phyloP scores from a whole-genome alignment of 176 grass and related monocot species.

The Juncus inflexus region DNA sequence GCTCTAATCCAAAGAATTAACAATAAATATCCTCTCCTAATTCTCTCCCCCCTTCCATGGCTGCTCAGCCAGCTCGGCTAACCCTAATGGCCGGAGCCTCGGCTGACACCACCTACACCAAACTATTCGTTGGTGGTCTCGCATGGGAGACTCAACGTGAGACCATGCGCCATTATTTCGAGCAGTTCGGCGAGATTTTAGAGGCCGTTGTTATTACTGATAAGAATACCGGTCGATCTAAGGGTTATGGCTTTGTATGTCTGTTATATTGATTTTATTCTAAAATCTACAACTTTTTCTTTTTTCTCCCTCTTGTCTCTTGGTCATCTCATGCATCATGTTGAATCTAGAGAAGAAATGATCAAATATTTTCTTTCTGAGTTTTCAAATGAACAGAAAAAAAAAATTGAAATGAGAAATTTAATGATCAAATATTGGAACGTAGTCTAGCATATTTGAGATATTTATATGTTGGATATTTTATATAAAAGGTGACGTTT shows the following conservation, averaged over 20 bases:
- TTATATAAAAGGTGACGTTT: slow-evolving; percentile 42
- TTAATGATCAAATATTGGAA: neutral
- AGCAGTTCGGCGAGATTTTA: slow-evolving; percentile 50
- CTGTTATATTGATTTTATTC: neutral
- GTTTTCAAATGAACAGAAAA: neutral
- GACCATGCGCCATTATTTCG: slow-evolving; percentile 42
- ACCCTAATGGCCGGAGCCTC: slow-evolving; percentile 23
- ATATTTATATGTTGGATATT: slow-evolving; percentile 1
- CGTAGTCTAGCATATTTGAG: neutral
- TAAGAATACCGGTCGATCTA: slow-evolving; percentile 59
- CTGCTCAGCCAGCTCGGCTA: slow-evolving; percentile 5
- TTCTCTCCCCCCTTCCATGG: slow-evolving; percentile 9
- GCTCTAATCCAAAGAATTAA: slow-evolving; percentile 9
- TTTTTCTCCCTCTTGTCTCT: slow-evolving; percentile 1
- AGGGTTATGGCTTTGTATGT: slow-evolving; percentile 58
- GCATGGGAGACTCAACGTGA: slow-evolving; percentile 55
- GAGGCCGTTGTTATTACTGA: slow-evolving; percentile 62
- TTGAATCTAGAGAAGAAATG: neutral
- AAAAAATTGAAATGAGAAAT: neutral
- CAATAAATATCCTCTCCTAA: slow-evolving; percentile 9
- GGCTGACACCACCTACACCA: slow-evolving; percentile 50
- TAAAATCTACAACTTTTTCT: neutral
- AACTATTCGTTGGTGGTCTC: slow-evolving; percentile 51
- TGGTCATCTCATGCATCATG: neutral
- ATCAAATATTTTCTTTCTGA: neutral